phyloP scores from a whole-genome alignment of 345 rosid genomes.

The Populus euphratica region DNA sequence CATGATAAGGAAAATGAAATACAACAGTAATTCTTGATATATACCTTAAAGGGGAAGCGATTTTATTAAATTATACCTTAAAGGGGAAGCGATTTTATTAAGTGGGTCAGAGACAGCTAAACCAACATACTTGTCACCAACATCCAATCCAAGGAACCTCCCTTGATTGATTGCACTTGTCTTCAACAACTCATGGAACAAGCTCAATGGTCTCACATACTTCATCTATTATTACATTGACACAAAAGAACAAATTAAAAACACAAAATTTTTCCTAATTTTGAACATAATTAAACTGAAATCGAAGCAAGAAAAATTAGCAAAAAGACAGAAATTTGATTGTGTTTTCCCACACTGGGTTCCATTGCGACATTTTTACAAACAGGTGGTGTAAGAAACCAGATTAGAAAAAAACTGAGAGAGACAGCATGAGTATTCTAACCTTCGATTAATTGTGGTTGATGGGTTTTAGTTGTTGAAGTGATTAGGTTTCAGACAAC shows the following conservation, averaged over 20 bases:
- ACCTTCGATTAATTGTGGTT: no score
- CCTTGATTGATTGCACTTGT: conserved; percentile 28
- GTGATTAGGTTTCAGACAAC: no score
- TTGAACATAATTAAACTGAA: no score
- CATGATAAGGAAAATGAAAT: no score
- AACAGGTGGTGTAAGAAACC: background rate
- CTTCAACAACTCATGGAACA: conserved; percentile 49
- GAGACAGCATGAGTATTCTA: no score
- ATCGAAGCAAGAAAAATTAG: no score
- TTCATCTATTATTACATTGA: conserved; percentile 46
- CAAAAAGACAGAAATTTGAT: background rate
- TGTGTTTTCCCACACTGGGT: background rate
- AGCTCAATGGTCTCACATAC: conserved; percentile 53
- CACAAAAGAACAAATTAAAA: background rate
- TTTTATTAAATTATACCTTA: conserved; percentile 56
- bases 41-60: conserved; percentile 74
- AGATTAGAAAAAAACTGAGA: background rate
- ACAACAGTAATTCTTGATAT: no score
- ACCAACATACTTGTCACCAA: conserved; percentile 86
- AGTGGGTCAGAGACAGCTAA: conserved; percentile 59
- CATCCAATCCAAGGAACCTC: conserved; percentile 76
- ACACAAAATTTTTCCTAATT: background rate
- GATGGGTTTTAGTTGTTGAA: no score
- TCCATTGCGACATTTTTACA: conserved; percentile 5
- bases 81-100: conserved; percentile 54